phyloP scores from a whole-genome alignment of 352 stramenopile genomes.

The Globisporangium cederbergense region DNA sequence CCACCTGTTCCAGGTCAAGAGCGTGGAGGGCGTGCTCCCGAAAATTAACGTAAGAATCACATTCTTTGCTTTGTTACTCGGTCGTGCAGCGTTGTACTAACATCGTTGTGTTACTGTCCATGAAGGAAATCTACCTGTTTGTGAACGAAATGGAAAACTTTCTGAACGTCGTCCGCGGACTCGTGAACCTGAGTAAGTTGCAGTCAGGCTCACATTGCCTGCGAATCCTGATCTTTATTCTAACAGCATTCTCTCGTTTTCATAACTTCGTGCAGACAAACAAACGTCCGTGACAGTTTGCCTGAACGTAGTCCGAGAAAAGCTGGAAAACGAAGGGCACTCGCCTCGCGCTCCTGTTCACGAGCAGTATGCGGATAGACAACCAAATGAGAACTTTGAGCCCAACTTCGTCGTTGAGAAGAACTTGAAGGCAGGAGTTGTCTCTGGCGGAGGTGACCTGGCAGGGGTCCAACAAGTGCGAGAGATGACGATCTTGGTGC shows the following conservation, averaged over 20 bases:
- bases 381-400: slow-evolving; percentile 13
- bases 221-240: neutral
- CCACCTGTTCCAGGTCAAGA: slow-evolving; percentile 84
- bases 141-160: slow-evolving; percentile 89
- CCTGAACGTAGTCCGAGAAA: slow-evolving; percentile 47
- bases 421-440: neutral
- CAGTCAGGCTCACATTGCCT: neutral
- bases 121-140: slow-evolving; percentile 79
- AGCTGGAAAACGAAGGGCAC: slow-evolving; percentile 21
- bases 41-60: slow-evolving; percentile 79
- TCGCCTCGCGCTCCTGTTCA: neutral
- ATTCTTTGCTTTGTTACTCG: neutral
- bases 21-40: slow-evolving; percentile 84
- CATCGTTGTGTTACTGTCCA: slow-evolving; percentile 6
- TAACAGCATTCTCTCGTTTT: neutral
- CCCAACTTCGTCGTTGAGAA: slow-evolving; percentile 72
- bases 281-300: slow-evolving; percentile 42
- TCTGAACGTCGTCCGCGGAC: slow-evolving; percentile 47
- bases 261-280: slow-evolving; percentile 27
- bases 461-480: slow-evolving; percentile 69
- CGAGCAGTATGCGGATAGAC: slow-evolving; percentile 1
- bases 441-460: slow-evolving; percentile 26
- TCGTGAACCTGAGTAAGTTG: slow-evolving; percentile 62
- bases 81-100: neutral
- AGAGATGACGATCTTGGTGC: slow-evolving; percentile 64